Conservation (phyloP, 495 filamentous ascomycete genomes). For the Penicillium coffeae region DNA sequence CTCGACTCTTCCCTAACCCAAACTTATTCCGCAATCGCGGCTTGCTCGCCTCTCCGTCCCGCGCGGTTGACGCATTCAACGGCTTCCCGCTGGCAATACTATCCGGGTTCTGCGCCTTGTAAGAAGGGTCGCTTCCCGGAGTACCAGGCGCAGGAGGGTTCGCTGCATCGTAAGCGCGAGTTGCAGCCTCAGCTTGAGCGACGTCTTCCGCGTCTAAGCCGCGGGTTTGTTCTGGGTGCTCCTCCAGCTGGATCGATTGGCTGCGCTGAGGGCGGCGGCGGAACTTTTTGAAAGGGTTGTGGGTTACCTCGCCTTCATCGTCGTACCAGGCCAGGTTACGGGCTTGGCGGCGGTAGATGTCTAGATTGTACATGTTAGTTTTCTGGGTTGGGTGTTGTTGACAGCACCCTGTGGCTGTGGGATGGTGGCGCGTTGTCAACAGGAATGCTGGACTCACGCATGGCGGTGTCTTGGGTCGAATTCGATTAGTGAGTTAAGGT, state of each 20-base stretch:
- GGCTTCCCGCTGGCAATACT: constrained; percentile 25
- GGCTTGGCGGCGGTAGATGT: constrained; percentile 43
- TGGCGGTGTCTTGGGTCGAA: too few relatives aligned
- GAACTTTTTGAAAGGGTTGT: constrained; percentile 52
- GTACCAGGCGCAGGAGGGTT: background rate
- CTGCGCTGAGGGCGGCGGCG: constrained; percentile 25
- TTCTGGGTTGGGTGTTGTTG: background rate
- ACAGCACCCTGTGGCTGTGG: too few relatives aligned
- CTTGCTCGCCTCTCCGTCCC: constrained; percentile 5
- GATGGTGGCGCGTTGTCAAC: too few relatives aligned
- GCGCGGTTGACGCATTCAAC: constrained; percentile 25
- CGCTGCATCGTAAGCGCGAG: background rate
- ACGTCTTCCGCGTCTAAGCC: constrained; percentile 11
- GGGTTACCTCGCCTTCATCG: constrained; percentile 36
- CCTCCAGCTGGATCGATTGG: constrained; percentile 33
- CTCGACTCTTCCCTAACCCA: constrained; percentile 11
- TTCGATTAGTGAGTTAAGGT: too few relatives aligned
- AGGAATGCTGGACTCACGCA: background rate
- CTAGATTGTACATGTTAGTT: constrained; percentile 22
- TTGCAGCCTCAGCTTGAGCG: background rate
- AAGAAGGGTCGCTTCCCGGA: background rate
- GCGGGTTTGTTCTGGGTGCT: constrained; percentile 18
- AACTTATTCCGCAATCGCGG: constrained; percentile 29
- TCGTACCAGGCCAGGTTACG: constrained; percentile 47
- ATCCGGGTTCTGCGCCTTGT: background rate